Base-by-base conservation (phyloP, 208 protist genomes). In the Leishmania guyanensis region DNA sequence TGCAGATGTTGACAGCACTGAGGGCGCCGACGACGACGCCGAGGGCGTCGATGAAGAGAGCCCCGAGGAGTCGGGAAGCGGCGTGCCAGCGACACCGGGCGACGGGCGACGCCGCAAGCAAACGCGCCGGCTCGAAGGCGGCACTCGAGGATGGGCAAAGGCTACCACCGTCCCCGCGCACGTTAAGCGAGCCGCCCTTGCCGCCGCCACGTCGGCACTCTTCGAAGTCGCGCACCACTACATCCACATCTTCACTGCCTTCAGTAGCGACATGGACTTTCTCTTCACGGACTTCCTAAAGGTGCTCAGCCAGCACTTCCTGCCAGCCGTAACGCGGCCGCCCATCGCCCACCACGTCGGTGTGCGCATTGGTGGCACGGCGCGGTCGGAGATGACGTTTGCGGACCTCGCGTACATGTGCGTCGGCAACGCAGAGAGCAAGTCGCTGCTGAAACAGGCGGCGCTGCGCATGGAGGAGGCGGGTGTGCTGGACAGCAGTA, bases 241-340 rank as follows among this genome's bases (percentile, higher is more conserved):
- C 83, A 81, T 95, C 0, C 79, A 91, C 77, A 82, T 95, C 66
- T 97, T 94, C 86, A 95, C 92, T 36, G 82, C 83, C 36, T 89
- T 89, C 87, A 95, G 92, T 85, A 88, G 85, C 75, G 94, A 97
- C 70, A 78, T 91, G 53, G 94, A 97, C 77, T 94, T 88, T 54
- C 39, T 97, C 53, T 88, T 88, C n/a, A 83, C 83, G 10, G 92
- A 96, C 70, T 74, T 96, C 16, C 80, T 97, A 29, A 89, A 87
- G 22, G 75, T 89, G 33, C 78, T 97, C 29, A 86, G 88, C 33
- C 87, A 86, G 53, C 84, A 91, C 65, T 86, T 91, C 51, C 78
- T 97, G 58, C 91, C 91, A 17, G 80, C 51, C 2, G 86, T 82
- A 68, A 77, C 68, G 1, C 83, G 85, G 3, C 80, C 84, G 9